Evolutionary conservation across 1,284 basidiomycete species (phyloP), one percentile per base, ranked within the genome.

Genomic region (Pascua sp.): DNA sequence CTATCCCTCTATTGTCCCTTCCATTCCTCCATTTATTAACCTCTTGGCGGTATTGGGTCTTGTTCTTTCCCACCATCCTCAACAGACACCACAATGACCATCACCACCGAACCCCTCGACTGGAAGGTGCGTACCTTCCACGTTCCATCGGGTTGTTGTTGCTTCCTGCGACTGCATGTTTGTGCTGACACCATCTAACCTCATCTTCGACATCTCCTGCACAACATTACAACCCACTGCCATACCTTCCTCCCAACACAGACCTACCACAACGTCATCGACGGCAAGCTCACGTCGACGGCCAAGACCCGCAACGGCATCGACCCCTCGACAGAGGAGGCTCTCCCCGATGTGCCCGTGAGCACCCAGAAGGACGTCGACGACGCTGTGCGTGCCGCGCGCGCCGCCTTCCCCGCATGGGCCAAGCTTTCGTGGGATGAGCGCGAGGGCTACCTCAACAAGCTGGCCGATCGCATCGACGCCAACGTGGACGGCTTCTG

Each of bases 291-390:
- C 61, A 85, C 89, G 18, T 82, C 83, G 60, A 84, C 84, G 43
- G 86, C 86, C 13, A 83, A 81, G 54, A 88, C 80, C 36, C 86
- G 94, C 60, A 72, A 79, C 37, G 90, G 94, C 49, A 84, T 64
- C 93, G 91, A 95, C 78, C 92, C 92, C 38, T 88, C 90, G 5
- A 94, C 87, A 2, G 83, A 83, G 42, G 83, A 91, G 65, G 82
- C 84, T 53, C 82, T 95, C 42, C 92, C 90, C 16, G 86, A 84
- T 0, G 81, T 92, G 24, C 90, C 92, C 7, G 91, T 95, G 68
- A 88, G 93, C 85, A 88, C 87, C 8, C 73, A 90, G 46, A 80
- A 81, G 37, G 91, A 95, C 75, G 89, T 90, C 9, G 85, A 86
- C 65, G 80, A 84, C 60, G 92, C 92, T 13, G 90, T 95, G 56